These are phyloP conservation scores for Pyrenophora teres DNA, from an alignment of 2,329 filamentous ascomycete species.

Conservation along the genomic window DNA sequence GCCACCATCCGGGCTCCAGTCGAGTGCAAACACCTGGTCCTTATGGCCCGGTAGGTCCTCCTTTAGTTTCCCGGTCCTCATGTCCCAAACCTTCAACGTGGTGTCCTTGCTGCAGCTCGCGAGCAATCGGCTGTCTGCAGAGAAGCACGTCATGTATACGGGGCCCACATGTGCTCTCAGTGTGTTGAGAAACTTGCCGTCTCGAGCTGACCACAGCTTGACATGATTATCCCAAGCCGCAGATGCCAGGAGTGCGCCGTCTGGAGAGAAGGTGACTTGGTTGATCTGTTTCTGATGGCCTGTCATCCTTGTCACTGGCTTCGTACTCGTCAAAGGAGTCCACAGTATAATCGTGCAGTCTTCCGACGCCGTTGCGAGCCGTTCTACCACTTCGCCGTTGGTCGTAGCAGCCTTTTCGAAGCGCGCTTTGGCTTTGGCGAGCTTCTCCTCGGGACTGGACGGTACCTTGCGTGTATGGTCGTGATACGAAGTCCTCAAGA, in stretches of 20 bases:
- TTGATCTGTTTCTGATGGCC: conserved; percentile 98
- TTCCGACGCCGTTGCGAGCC: conserved; percentile 87
- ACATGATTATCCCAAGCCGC: conserved; percentile 93
- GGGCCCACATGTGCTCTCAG: conserved; percentile 87
- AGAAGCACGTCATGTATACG: conserved; percentile 92
- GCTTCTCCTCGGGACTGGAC: conserved; percentile 69
- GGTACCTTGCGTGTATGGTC: conserved; percentile 79
- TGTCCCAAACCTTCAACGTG: conserved; percentile 93
- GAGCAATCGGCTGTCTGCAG: conserved; percentile 84
- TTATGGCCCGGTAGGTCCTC: conserved; percentile 86
- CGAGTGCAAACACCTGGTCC: conserved; percentile 91
- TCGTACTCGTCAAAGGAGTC: conserved; percentile 76
- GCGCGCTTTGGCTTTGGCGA: conserved; percentile 74
- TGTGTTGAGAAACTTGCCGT: conserved; percentile 79
- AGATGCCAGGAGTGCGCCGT: conserved; percentile 84
- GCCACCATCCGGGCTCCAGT: conserved; percentile 91
- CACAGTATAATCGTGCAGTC: conserved; percentile 97
- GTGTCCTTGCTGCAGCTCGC: conserved; percentile 91
- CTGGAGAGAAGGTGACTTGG: conserved; percentile 90
- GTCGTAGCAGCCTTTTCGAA: conserved; percentile 85
- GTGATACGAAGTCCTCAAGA: conserved; percentile 80
- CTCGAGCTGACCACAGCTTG: conserved; percentile 84
- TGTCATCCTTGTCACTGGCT: conserved; percentile 85
- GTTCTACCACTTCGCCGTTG: conserved; percentile 77
- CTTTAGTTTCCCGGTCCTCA: conserved; percentile 79